These are phyloP conservation scores for Phytophthora ramorum DNA, from an alignment of 352 stramenopile species.

Conservation along the genomic window DNA sequence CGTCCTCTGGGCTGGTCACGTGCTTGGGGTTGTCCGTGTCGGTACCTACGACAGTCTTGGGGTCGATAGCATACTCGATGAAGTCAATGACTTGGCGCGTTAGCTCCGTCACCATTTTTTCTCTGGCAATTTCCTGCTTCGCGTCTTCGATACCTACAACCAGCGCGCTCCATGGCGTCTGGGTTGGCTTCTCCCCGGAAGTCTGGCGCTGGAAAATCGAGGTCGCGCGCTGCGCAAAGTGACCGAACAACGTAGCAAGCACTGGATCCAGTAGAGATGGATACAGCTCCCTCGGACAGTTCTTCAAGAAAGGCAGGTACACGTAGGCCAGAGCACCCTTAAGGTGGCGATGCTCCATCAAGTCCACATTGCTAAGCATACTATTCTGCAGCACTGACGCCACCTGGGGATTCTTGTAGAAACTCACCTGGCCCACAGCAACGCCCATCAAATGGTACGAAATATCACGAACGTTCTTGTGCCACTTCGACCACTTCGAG, in stretches of 20 bases:
- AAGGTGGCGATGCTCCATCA: constrained; percentile 80
- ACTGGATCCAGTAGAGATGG: constrained; percentile 69
- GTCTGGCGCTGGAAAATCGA: constrained; percentile 43
- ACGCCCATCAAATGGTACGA: constrained; percentile 80
- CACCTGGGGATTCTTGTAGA: constrained; percentile 62
- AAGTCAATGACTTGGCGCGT: constrained; percentile 76
- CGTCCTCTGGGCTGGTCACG: constrained; percentile 67
- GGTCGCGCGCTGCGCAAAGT: constrained; percentile 62
- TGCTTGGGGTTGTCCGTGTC: constrained; percentile 84
- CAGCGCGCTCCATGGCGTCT: constrained; percentile 56
- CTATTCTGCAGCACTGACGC: constrained; percentile 59
- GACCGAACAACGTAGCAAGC: constrained; percentile 55
- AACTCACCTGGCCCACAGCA: constrained; percentile 53
- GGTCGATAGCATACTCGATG: constrained; percentile 72
- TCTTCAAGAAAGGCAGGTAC: constrained; percentile 75
- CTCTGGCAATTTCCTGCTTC: constrained; percentile 70
- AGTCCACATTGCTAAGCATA: constrained; percentile 65
- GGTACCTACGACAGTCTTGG: constrained; percentile 73
- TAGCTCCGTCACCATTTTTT: constrained; percentile 81
- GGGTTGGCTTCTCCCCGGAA: constrained; percentile 33
- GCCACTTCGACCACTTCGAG: constrained; percentile 79
- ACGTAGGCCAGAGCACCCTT: constrained; percentile 76
- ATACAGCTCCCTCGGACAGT: constrained; percentile 66
- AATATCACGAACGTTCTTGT: constrained; percentile 84
- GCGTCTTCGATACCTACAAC: constrained; percentile 72